phyloP scores from a whole-genome alignment of 345 rosid species.

The Toxicodendron radicans region DNA sequence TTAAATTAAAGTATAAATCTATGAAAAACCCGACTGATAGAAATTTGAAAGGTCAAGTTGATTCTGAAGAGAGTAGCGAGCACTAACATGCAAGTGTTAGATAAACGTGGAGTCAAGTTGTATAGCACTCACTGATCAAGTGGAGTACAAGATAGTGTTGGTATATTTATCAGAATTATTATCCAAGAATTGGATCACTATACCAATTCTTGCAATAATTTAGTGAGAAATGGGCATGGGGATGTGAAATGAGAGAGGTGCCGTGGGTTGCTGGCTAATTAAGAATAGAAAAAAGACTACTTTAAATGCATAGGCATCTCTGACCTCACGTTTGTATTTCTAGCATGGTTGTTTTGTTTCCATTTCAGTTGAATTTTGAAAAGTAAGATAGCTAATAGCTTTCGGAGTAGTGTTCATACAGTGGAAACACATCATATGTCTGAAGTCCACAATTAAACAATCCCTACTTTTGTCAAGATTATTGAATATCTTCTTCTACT shows the following conservation, averaged over 20 bases:
- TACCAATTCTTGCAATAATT: neutral
- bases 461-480: conserved; percentile 8
- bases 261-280: conserved; percentile 6
- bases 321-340: too few relatives aligned
- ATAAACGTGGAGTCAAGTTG: neutral
- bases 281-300: conserved; percentile 9
- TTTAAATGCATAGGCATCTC: neutral
- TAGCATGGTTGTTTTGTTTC: neutral
- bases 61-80: neutral
- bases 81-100: neutral
- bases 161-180: too few relatives aligned
- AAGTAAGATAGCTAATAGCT: neutral
- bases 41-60: neutral
- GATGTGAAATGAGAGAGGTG: conserved; percentile 1
- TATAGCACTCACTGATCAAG: neutral
- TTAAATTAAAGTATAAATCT: too few relatives aligned
- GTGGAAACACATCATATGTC: neutral
- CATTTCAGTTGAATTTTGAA: neutral
- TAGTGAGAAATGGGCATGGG: neutral
- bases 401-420: neutral
- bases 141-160: neutral
- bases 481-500: neutral
- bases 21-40: neutral
- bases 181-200: too few relatives aligned
- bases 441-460: neutral